A percentile compares a stretch with the other conserved stretches of the same genome.
These are phyloP conservation scores for Acacia concinna DNA, from an alignment of 331 rosid species.

Conservation along the genomic window DNA sequence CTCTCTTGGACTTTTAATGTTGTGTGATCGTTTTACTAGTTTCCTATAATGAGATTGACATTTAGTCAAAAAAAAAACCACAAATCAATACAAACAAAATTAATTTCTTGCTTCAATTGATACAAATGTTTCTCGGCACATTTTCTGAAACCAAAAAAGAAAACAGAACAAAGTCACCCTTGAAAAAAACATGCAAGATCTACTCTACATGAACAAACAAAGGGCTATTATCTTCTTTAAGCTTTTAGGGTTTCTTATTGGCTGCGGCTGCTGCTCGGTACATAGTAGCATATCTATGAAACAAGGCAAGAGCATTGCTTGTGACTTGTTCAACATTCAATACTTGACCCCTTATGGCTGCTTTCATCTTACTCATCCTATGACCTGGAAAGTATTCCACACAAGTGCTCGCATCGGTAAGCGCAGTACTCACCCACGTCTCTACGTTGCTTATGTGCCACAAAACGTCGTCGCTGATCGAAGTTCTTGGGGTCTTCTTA, in stretches of 20 bases:
- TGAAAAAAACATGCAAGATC: not conserved
- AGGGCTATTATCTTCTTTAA: not conserved
- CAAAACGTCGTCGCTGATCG: not conserved
- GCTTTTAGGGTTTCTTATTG: not conserved
- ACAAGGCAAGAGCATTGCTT: constrained; percentile 61
- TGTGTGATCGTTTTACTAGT: no score
- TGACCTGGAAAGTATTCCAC: constrained; percentile 46
- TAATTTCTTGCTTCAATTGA: not conserved
- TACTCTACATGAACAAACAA: not conserved
- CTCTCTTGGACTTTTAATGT: no score
- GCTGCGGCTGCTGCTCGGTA: constrained; percentile 33
- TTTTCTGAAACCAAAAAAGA: no score
- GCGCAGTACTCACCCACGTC: constrained; percentile 70
- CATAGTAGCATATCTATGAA: constrained; percentile 51
- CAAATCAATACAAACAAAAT: not conserved
- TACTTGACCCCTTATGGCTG: constrained; percentile 51
- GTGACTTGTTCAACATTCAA: constrained; percentile 55
- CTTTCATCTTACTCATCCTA: constrained; percentile 53
- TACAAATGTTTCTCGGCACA: not conserved
- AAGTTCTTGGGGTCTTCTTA: not conserved
- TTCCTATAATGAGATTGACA: no score
- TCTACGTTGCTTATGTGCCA: constrained; percentile 46
- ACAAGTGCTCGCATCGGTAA: constrained; percentile 61
- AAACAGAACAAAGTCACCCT: not conserved
- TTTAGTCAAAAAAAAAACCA: no score